phyloP scores from a whole-genome alignment of 331 rosid genomes.

The Cucumis variabilis region DNA sequence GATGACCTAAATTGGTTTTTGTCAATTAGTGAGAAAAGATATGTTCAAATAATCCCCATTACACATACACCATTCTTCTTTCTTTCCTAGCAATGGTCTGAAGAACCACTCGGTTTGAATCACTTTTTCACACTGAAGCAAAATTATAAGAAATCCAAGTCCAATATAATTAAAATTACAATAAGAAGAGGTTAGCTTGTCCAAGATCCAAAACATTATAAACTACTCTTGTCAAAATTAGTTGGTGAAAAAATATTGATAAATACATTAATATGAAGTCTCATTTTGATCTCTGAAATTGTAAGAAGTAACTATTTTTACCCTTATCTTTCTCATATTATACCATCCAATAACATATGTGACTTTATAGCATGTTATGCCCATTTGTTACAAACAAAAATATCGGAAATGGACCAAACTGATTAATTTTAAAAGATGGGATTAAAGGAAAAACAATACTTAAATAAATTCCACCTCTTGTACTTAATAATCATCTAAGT shows the following conservation, averaged over 20 bases:
- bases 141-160: not conserved
- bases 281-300: not conserved
- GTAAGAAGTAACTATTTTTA: no score
- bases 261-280: not conserved
- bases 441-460: no score
- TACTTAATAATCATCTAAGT: no score
- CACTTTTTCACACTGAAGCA: conserved; percentile 45
- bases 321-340: no score
- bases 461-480: no score
- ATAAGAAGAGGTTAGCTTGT: not conserved
- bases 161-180: not conserved
- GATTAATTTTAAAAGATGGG: no score
- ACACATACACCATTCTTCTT: conserved; percentile 38
- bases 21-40: conserved; percentile 27
- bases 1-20: conserved; percentile 17
- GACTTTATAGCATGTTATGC: no score
- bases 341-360: no score
- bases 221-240: not conserved
- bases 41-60: conserved; percentile 61
- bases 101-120: conserved; percentile 82
- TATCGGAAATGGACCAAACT: no score
- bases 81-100: conserved; percentile 77
- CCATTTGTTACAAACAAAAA: no score
- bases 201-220: not conserved
- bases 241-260: not conserved